Conservation (phyloP, 495 filamentous ascomycete species). For the Hyaloscypha finlandica region DNA sequence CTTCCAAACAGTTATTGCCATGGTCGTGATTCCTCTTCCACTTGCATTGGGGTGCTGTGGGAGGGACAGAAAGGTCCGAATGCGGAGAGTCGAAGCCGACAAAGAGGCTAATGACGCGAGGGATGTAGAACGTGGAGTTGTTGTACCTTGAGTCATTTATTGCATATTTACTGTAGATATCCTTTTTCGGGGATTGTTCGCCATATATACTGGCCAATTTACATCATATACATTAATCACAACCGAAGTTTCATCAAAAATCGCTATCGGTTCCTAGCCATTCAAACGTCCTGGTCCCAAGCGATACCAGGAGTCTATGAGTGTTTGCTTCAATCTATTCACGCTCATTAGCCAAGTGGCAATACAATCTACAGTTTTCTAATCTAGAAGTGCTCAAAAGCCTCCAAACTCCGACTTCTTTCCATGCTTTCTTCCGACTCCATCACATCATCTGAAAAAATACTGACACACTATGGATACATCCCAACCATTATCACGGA, state of each 20-base stretch:
- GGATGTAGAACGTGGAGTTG: slow-evolving; percentile 10
- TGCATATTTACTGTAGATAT: background rate
- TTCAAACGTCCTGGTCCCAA: background rate
- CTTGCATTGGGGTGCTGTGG: slow-evolving; percentile 69
- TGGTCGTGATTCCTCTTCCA: slow-evolving; percentile 65
- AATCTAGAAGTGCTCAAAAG: background rate
- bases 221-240: background rate
- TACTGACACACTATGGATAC: background rate
- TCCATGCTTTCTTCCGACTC: background rate
- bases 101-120: slow-evolving; percentile 25
- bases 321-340: background rate
- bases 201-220: background rate
- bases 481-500: background rate
- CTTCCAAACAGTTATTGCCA: slow-evolving; percentile 72
- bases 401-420: background rate
- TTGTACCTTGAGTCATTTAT: slow-evolving; percentile 3
- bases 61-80: slow-evolving; percentile 47
- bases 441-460: background rate
- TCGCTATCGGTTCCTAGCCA: background rate
- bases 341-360: background rate
- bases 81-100: slow-evolving; percentile 63
- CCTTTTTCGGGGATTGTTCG: background rate
- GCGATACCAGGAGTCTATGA: background rate
- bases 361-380: background rate
- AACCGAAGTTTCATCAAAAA: background rate